A percentile compares a stretch with the other conserved stretches of the same genome.
These are phyloP conservation scores for carrot (Daucus carota) DNA, from an alignment of 129 eudicot species.

Conservation along the genomic window DNA sequence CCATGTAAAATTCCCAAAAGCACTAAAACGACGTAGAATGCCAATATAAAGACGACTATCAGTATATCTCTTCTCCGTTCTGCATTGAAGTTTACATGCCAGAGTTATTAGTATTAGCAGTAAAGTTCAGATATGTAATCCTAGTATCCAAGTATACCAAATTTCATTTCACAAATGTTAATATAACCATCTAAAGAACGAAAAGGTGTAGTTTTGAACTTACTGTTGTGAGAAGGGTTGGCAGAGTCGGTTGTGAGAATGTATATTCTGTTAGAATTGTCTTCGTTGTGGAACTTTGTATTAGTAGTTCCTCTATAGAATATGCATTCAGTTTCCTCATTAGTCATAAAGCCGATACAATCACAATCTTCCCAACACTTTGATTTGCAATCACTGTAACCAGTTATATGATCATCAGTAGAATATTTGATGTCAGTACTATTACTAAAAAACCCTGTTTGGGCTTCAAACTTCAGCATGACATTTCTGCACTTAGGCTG, in stretches of 20 bases:
- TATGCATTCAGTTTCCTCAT: conserved; percentile 19
- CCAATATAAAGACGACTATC: conserved; percentile 5
- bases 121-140: too few relatives aligned
- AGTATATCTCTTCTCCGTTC: conserved; percentile 11
- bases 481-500: conserved; percentile 15
- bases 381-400: conserved; percentile 39
- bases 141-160: too few relatives aligned
- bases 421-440: neutral
- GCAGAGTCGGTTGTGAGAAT: neutral
- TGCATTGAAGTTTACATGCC: neutral
- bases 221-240: neutral
- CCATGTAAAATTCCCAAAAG: neutral
- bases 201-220: conserved; percentile 12
- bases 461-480: conserved; percentile 5
- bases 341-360: conserved; percentile 29
- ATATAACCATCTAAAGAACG: conserved; percentile 18
- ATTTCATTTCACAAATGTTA: neutral
- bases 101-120: neutral
- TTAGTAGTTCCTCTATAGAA: conserved; percentile 16
- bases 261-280: neutral
- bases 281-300: conserved; percentile 11
- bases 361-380: conserved; percentile 43
- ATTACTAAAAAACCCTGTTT: conserved; percentile 6
- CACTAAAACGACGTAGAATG: neutral
- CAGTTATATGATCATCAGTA: conserved; percentile 15